Conservation (phyloP, 805 yeast genomes). For the Candida vartiovaarae region DNA sequence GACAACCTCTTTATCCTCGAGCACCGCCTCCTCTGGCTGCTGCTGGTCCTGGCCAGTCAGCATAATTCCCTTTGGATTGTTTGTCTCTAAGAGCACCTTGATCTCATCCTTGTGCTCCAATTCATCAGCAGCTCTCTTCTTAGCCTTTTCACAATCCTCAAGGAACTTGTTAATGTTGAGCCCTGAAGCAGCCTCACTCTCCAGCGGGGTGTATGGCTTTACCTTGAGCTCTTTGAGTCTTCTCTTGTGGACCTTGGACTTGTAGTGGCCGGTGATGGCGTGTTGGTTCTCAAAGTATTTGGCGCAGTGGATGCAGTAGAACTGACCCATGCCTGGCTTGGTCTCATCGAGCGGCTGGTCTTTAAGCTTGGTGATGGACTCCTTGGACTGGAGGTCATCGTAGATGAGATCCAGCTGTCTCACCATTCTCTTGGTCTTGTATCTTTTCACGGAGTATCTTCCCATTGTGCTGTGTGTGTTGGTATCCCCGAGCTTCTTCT, state of each 20-base stretch:
- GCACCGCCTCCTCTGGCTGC: neutral
- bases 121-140: constrained; percentile 42
- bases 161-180: constrained; percentile 61
- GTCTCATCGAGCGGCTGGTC: constrained; percentile 86
- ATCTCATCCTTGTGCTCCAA: constrained; percentile 33
- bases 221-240: constrained; percentile 67
- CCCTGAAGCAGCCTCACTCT: constrained; percentile 90
- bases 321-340: constrained; percentile 91
- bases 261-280: constrained; percentile 66
- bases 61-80: constrained; percentile 25
- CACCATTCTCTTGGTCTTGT: constrained; percentile 84
- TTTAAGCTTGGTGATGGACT: constrained; percentile 56
- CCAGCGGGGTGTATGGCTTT: constrained; percentile 82
- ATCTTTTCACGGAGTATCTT: constrained; percentile 76
- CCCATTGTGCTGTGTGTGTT: constrained; percentile 47
- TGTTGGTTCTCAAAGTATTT: constrained; percentile 77
- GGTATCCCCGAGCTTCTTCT: neutral
- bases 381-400: constrained; percentile 60
- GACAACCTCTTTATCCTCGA: constrained; percentile 20
- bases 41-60: constrained; percentile 8
- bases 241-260: constrained; percentile 79
- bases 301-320: constrained; percentile 91
- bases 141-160: constrained; percentile 54
- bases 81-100: constrained; percentile 21
- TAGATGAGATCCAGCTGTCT: constrained; percentile 80